These are phyloP conservation scores for Eragrostis tef DNA, from an alignment of 202 grass and related monocot genomes.

Conservation along the genomic window DNA sequence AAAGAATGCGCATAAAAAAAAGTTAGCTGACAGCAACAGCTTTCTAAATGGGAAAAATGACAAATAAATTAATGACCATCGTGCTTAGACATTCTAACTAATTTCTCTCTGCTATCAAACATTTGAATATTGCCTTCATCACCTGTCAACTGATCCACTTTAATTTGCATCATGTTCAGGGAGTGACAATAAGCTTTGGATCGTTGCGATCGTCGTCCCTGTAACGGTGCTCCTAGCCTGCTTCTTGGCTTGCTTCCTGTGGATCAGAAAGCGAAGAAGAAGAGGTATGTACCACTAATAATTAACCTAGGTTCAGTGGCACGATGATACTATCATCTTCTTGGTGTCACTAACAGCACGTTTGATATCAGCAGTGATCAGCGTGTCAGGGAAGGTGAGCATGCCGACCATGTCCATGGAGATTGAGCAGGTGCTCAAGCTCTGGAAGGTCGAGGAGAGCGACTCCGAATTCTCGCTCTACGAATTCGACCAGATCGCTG, in stretches of 20 bases:
- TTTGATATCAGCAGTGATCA: conserved; percentile 37
- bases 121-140: not conserved
- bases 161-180: conserved; percentile 7
- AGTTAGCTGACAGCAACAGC: too few relatives aligned
- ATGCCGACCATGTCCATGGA: conserved; percentile 62
- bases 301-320: not conserved
- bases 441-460: conserved; percentile 60
- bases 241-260: conserved; percentile 52
- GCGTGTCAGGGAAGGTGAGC: conserved; percentile 34
- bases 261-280: conserved; percentile 50
- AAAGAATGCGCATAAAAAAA: too few relatives aligned
- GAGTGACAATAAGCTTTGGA: conserved; percentile 32
- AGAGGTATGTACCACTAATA: conserved; percentile 39
- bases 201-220: conserved; percentile 35
- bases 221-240: conserved; percentile 47
- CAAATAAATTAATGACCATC: too few relatives aligned
- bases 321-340: not conserved
- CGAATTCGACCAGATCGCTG: conserved; percentile 56
- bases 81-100: too few relatives aligned
- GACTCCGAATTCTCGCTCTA: conserved; percentile 61
- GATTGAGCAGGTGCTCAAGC: conserved; percentile 60
- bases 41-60: too few relatives aligned
- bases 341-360: not conserved
- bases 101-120: not conserved
- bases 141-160: not conserved